phyloP scores from a whole-genome alignment of 1,284 basidiomycete genomes.

The Vanrija sp. region DNA sequence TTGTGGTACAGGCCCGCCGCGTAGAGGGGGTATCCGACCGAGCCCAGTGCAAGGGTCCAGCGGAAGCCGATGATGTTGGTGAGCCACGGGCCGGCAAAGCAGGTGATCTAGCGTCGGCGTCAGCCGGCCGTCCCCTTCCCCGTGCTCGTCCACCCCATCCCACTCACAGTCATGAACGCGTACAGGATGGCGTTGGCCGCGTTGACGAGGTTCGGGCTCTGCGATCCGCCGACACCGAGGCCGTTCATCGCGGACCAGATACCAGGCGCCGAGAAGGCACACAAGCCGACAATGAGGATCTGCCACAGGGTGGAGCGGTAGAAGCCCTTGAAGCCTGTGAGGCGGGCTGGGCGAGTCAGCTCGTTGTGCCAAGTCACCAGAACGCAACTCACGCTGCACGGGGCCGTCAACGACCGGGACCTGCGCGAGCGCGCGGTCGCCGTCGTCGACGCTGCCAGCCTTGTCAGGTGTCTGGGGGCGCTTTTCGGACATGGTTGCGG shows the following conservation, averaged over 20 bases:
- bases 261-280: constrained; percentile 35
- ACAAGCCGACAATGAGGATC: constrained; percentile 21
- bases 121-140: too few relatives aligned
- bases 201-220: constrained; percentile 30
- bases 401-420: too few relatives aligned
- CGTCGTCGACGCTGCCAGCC: too few relatives aligned
- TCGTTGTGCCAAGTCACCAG: too few relatives aligned
- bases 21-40: constrained; percentile 31
- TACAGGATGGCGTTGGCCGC: constrained; percentile 34
- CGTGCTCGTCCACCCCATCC: too few relatives aligned
- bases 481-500: too few relatives aligned
- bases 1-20: constrained; percentile 37
- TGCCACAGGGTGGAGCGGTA: constrained; percentile 27
- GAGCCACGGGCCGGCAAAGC: neutral
- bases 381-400: too few relatives aligned
- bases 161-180: constrained; percentile 3
- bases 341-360: too few relatives aligned
- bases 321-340: neutral
- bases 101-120: neutral
- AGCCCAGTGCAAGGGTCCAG: constrained; percentile 33
- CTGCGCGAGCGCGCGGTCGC: too few relatives aligned
- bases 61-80: constrained; percentile 21
- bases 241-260: constrained; percentile 34
- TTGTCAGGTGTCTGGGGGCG: too few relatives aligned
- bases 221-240: constrained; percentile 34